These are phyloP conservation scores for Melaleuca quinquenervia DNA, from an alignment of 345 rosid species.

Conservation along the genomic window DNA sequence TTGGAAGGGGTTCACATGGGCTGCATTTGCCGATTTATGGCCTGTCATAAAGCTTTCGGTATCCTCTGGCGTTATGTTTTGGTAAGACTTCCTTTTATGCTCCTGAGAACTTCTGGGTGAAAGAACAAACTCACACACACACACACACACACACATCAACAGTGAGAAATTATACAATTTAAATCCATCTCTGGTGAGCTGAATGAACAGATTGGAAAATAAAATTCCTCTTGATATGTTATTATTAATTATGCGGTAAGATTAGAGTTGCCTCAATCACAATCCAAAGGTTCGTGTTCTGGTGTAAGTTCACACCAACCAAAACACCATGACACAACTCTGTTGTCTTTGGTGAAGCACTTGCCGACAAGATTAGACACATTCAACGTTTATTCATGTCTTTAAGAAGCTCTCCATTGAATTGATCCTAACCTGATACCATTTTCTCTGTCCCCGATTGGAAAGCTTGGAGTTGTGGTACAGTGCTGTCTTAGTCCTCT, in stretches of 20 bases:
- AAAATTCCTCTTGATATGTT: background rate
- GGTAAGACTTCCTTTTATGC: slow-evolving; percentile 3
- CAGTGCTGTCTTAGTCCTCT: background rate
- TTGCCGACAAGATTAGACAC: background rate
- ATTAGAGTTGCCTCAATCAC: background rate
- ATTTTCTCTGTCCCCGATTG: background rate
- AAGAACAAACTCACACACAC: background rate
- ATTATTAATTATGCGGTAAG: background rate
- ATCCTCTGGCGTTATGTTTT: slow-evolving; percentile 23
- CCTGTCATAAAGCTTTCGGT: slow-evolving; percentile 30
- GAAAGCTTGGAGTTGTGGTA: background rate
- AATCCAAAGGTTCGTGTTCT: background rate
- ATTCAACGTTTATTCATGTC: background rate
- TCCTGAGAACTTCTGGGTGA: background rate
- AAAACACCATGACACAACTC: background rate
- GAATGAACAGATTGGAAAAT: background rate
- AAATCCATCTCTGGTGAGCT: background rate
- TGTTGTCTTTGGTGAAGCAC: background rate
- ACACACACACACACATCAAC: background rate
- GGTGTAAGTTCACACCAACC: background rate
- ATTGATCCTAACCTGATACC: background rate
- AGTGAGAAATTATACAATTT: background rate
- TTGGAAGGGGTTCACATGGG: slow-evolving; percentile 10
- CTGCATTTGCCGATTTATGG: slow-evolving; percentile 21
- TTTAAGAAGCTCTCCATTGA: background rate